A percentile compares a stretch with the other conserved stretches of the same genome.
Evolutionary conservation across 2,329 filamentous ascomycete species (phyloP).

Genomic region (Sporothrix brunneoviolacea): DNA sequence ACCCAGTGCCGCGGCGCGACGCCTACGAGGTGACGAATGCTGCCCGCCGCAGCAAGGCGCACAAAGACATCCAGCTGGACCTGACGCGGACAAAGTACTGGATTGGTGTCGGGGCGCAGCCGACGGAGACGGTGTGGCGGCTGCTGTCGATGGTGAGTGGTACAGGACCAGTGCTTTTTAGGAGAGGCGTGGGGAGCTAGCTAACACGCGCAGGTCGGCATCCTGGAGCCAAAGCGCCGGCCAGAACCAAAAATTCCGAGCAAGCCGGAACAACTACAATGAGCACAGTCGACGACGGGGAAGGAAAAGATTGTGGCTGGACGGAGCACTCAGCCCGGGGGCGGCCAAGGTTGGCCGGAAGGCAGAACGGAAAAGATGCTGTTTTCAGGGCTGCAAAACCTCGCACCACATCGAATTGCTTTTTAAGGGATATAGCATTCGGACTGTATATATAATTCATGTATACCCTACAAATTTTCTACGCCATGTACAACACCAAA

Average conservation of each 20-base stretch:
- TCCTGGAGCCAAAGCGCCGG: slow-evolving; percentile 16
- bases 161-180: background rate
- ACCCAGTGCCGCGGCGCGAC: slow-evolving; percentile 58
- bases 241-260: background rate
- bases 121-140: slow-evolving; percentile 82
- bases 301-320: background rate
- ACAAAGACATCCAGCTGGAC: slow-evolving; percentile 91
- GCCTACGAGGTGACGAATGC: slow-evolving; percentile 32
- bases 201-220: slow-evolving; percentile 12
- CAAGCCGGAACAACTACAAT: background rate
- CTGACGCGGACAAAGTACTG: slow-evolving; percentile 79
- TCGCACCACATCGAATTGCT: too few species aligned
- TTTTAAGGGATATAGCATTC: too few species aligned
- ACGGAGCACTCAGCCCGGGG: too few species aligned
- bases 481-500: slow-evolving; percentile 8
- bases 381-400: too few species aligned
- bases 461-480: slow-evolving; percentile 2
- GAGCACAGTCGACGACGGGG: background rate
- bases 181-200: too few species aligned
- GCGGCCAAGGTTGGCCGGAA: background rate
- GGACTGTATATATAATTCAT: slow-evolving; percentile 8
- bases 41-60: slow-evolving; percentile 42
- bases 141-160: slow-evolving; percentile 66
- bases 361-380: too few species aligned
- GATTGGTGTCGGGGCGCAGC: slow-evolving; percentile 94